phyloP scores from a whole-genome alignment of 208 protist species.

The Novymonas esmeraldas region DNA sequence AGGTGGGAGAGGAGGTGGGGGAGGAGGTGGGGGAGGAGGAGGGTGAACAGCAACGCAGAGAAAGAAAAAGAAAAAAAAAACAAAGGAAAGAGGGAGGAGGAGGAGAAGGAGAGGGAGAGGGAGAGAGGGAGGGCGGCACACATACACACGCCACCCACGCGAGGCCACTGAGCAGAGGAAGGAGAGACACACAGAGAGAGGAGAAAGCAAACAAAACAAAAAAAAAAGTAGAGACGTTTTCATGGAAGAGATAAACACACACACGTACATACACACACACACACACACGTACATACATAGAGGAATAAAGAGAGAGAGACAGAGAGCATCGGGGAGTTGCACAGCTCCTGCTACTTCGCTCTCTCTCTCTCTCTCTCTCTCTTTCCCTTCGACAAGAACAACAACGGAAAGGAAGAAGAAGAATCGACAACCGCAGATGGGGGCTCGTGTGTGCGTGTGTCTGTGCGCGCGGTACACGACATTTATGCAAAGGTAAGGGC shows the following conservation, averaged over 20 bases:
- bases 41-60: no score
- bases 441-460: background rate
- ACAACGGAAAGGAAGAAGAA: conserved; percentile 1
- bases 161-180: background rate
- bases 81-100: background rate
- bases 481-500: background rate
- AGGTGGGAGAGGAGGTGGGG: background rate
- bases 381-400: background rate
- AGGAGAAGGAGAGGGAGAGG: background rate
- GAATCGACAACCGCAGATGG: background rate
- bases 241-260: background rate
- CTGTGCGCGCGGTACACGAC: background rate
- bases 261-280: background rate
- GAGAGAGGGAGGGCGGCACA: background rate
- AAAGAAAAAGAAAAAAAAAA: no score
- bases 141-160: background rate
- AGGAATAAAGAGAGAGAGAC: background rate
- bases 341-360: no score
- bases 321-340: background rate
- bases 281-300: background rate
- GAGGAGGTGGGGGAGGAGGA: background rate
- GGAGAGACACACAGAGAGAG: background rate
- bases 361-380: no score
- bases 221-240: background rate
- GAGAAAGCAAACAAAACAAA: background rate